Base-by-base conservation (phyloP, 225 moss, liverwort and hornwort species). In the Pseudoscleropodium purum region DNA sequence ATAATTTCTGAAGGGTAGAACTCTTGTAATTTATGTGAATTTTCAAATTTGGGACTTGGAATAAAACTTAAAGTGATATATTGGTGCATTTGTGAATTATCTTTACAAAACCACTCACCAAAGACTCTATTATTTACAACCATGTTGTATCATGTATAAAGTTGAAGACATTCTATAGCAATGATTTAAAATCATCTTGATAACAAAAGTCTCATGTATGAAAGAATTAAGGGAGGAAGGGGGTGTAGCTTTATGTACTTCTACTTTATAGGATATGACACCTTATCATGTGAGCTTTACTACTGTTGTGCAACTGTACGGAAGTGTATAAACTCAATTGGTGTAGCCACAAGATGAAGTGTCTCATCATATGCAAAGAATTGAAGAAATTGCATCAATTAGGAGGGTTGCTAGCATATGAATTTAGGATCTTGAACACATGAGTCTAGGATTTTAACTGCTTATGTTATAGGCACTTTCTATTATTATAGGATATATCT, bases 221-320 rank as follows among this genome's bases (percentile, higher is more conserved):
- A 56, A 15, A 56, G 1, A 37, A 56, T 78, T 4, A 10, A 78
- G 1, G 15, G 1, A 37, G 1, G 1, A 56, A 25, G 4, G 10
- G 9, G 10, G 2, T 0, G 3, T 15, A 4, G 17, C 2, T 18
- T 26, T 57, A 18, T 0, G 0, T 13, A 60, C 18, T 59, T 29
- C 18, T 17, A 27, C 12, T 4, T 39, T 29, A 2, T 62, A 62
- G 4, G 20, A 64, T 25, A 34, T 34, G 24, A 4, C 6, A 63
- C 34, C 16, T 23, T 82, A 15, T 45, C 2, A 6, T 45, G 5
- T 62, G 3, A 4, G 3, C 2, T 82, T 34, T 15, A 24, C 24
- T 2, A 47, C 15, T 47, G 15, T 63, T 43, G 6, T 43, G 16
- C 15, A 47, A 20, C 6, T 43, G 2, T 82, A 33, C 0, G 15